Evolutionary conservation across 306 rosid species (phyloP), one percentile per base, ranked within the genome.

Genomic region (Rosa lucieae): DNA sequence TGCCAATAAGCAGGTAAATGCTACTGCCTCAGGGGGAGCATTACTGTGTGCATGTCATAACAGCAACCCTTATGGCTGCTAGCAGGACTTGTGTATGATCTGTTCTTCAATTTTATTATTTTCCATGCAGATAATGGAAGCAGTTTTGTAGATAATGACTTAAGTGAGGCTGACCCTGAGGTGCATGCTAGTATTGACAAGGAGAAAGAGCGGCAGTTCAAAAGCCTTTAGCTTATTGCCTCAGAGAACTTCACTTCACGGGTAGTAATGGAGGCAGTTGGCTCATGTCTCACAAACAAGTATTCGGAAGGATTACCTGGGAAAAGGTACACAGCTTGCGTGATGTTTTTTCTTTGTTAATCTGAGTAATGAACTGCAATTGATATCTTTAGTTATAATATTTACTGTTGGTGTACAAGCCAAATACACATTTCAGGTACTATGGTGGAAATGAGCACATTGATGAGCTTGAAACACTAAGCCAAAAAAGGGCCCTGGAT

Each of bases 191-290:
- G 93, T 80, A 85, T 95, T 44, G 56, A 75, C 63, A 90, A 87
- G 85, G 99, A 95, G 80, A 95, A 95, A 86, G 82, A 86, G 12
- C 79, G 99, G 7, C 99, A 95, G 77, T 91, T 89, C 80, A 95
- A 77, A 79, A 95, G 98, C 81, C 94, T 95, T 47, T 98, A 95
- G 87, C 99, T 95, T 81, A 95, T 95, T 90, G 98, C 99, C 76
- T 95, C 98, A 0, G 99, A 95, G 84, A 95, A 95, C 82, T 95
- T 88, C 78, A 92, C 98, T 8, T 92, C 94, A 32, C 88, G 94
- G 66, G 99, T 98, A 49, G 99, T 92, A 72, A 95, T 95, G 99
- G 98, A 95, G 89, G 94, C 98, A 63, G 97, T 95, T 49, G 99
- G 99, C 48, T 95, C 98, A 43, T 92, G 98, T 82, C 94, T 95